Conservation (phyloP, 2,329 filamentous ascomycete species). For the Cytospora piceicola region DNA sequence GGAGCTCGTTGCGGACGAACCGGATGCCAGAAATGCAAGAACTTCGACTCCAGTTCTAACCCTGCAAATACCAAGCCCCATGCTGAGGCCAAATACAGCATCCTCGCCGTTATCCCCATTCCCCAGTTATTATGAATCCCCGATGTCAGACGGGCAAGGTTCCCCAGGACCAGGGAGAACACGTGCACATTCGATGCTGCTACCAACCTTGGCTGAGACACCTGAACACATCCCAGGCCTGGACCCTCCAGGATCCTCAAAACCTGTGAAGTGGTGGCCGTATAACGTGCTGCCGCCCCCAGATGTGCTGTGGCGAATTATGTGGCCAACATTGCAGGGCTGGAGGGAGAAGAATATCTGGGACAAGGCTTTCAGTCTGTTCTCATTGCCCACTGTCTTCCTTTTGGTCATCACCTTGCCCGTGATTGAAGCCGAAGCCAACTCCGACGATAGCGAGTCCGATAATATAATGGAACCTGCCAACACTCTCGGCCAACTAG, state of each 20-base stretch:
- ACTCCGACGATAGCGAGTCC: constrained; percentile 55
- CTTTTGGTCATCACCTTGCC: constrained; percentile 88
- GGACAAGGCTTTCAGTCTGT: constrained; percentile 79
- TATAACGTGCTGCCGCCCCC: constrained; percentile 74
- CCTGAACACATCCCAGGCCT: constrained; percentile 46
- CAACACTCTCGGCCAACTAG: constrained; percentile 36
- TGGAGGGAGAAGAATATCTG: constrained; percentile 84
- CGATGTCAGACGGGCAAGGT: constrained; percentile 36
- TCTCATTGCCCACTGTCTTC: constrained; percentile 89
- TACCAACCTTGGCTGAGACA: constrained; percentile 43
- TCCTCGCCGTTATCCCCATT: constrained; percentile 66
- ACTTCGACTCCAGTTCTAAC: constrained; percentile 31
- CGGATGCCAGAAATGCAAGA: constrained; percentile 12
- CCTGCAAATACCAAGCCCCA: constrained; percentile 53
- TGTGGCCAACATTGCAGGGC: constrained; percentile 85
- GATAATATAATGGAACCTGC: constrained; percentile 44
- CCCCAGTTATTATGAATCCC: constrained; percentile 67
- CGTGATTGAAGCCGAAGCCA: constrained; percentile 82
- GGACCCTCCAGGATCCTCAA: constrained; percentile 43
- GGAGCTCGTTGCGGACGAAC: constrained; percentile 30
- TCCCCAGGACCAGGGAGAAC: constrained; percentile 46
- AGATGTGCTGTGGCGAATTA: constrained; percentile 68
- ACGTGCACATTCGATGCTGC: constrained; percentile 60
- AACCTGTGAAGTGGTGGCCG: constrained; percentile 77
- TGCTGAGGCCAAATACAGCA: constrained; percentile 47